Base-by-base conservation (phyloP, 345 rosid genomes). In the Durio zibethinus region DNA sequence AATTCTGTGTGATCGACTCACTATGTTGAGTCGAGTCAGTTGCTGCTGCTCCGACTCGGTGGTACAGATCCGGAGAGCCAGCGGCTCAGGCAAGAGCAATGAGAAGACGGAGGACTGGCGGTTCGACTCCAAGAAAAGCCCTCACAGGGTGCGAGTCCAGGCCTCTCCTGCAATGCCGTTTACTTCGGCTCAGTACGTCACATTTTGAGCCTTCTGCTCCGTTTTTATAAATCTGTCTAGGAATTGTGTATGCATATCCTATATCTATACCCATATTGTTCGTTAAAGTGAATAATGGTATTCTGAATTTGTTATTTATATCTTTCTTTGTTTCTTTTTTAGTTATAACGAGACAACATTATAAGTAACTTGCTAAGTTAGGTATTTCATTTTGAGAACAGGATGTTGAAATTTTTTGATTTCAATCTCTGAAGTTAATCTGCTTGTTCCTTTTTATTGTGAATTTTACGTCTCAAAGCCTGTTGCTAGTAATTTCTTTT, bases 171-270 rank as follows among this genome's bases (percentile, higher is more conserved):
- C 92, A 69, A 80, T 87, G 92, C 97, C 91, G 42, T 93, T 96
- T 81, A 85, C 97, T 80, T 90, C 97, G 73, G 80, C 97, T 23
- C 92, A 84, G 99, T 95, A 86, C 50, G 88, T 73, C 36, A n/a
- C 73, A 3, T 35, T 69, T 54, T 54, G 27, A 16, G 5, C 59
- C 25, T 33, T 48, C 25, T 14, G 2, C 15, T 4, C 20, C n/a
- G 4, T 61, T 23, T 43, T 42, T 27, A 10, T 42, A 36, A 40
- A 18, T 73, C 12, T 60, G 27, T 33, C 5, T 35, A 8, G 20
- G 21, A 45, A 27, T 1, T 69, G 21, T 69, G 40, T 70, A 16
- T 0, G 56, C 15, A 2, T 29, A 48, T 70, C 4, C 27, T 70
- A 18, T 48, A 45, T 7, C 7, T 69, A 15, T 31, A 48, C 23